Percentiles rank a stretch among this genome's conserved stretches.
Conservation (phyloP, 2,329 filamentous ascomycete species). For the Arthrinium puccinioides region DNA sequence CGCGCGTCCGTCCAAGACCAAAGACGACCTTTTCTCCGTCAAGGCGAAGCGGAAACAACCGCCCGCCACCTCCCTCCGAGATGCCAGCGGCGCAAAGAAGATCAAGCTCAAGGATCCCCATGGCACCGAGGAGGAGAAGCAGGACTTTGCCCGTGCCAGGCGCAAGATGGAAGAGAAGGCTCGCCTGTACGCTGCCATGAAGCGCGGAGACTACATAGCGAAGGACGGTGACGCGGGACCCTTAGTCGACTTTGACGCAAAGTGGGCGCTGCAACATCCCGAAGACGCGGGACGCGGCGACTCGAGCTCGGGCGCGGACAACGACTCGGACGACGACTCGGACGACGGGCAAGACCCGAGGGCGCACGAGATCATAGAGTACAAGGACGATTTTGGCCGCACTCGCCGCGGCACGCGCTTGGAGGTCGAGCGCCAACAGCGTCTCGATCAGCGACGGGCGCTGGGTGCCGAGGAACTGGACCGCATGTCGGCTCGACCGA, state of each 20-base stretch:
- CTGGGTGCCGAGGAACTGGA: conserved; percentile 56
- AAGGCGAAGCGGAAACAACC: conserved; percentile 40
- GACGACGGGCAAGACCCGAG: conserved; percentile 31
- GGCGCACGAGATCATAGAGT: conserved; percentile 67
- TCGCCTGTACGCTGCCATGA: conserved; percentile 80
- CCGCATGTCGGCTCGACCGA: conserved; percentile 59
- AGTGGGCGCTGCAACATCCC: conserved; percentile 77
- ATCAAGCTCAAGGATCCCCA: conserved; percentile 44
- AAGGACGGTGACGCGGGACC: conserved; percentile 57
- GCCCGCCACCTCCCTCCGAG: conserved; percentile 50
- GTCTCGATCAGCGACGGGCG: conserved; percentile 43
- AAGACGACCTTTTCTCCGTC: conserved; percentile 60
- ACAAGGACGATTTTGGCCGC: conserved; percentile 89
- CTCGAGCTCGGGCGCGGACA: conserved; percentile 46
- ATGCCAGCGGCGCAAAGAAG: conserved; percentile 28
- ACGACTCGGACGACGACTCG: conserved; percentile 46
- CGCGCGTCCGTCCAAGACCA: conserved; percentile 46
- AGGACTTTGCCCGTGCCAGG: conserved; percentile 63
- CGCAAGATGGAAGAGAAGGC: conserved; percentile 88
- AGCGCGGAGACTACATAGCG: conserved; percentile 75
- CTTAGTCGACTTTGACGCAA: conserved; percentile 89
- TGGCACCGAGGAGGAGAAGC: conserved; percentile 56
- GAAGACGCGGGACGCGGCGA: conserved; percentile 28
- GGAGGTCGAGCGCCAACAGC: conserved; percentile 58
- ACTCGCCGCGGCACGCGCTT: conserved; percentile 63